Percentiles rank a stretch among this genome's conserved stretches.
phyloP scores from a whole-genome alignment of 2,329 filamentous ascomycete genomes.

The Diaporthe sp. region DNA sequence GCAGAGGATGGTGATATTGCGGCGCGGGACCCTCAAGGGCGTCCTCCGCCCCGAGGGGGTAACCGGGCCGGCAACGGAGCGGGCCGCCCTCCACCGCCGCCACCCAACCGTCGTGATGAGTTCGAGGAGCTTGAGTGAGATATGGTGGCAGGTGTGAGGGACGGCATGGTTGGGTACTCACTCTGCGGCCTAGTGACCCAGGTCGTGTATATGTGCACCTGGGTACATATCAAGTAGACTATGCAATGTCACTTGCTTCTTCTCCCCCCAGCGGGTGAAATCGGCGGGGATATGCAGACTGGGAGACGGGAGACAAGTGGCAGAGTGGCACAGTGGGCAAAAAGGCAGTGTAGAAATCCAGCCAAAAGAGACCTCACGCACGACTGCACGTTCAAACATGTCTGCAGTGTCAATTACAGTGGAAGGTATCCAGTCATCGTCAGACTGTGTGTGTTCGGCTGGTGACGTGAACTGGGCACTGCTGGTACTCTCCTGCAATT shows the following conservation, averaged over 20 bases:
- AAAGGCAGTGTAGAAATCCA: neutral
- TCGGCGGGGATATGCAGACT: neutral
- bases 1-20: neutral
- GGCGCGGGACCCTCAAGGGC: neutral
- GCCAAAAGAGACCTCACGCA: neutral
- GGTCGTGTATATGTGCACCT: neutral
- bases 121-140: constrained; percentile 2
- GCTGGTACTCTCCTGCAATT: no score
- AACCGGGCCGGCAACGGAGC: neutral
- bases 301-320: neutral
- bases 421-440: no score
- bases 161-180: neutral
- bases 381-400: neutral
- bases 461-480: no score
- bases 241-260: neutral
- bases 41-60: neutral
- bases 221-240: neutral
- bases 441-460: no score
- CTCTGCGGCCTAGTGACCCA: neutral
- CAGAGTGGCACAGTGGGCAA: neutral
- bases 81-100: constrained; percentile 8
- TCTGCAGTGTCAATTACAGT: neutral
- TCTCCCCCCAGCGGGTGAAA: neutral
- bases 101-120: constrained; percentile 2
- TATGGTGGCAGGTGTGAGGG: neutral